Conservation (phyloP, 495 filamentous ascomycete species). For the Trichocladium uniseriatum region DNA sequence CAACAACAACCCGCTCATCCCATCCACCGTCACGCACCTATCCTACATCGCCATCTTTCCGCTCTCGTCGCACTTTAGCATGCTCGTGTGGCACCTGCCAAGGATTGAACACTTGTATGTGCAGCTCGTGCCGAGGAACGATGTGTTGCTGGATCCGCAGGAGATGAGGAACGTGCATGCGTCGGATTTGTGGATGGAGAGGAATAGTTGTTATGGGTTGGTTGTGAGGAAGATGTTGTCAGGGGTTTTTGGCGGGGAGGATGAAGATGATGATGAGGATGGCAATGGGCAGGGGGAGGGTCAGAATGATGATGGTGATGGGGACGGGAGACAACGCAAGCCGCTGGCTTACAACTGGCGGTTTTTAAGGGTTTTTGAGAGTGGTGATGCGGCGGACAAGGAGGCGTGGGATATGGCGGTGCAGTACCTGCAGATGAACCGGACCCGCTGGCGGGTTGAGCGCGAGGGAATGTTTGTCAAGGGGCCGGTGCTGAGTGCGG, state of each 20-base stretch:
- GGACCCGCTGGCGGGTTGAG: slow-evolving; percentile 30
- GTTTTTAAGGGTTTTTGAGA: slow-evolving; percentile 33
- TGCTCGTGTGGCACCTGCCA: slow-evolving; percentile 28
- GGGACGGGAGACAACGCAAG: too few relatives aligned
- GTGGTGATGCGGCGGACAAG: slow-evolving; percentile 32
- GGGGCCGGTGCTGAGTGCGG: neutral
- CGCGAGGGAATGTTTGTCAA: slow-evolving; percentile 33
- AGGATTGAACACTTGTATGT: slow-evolving; percentile 34
- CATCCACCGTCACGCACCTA: slow-evolving; percentile 30
- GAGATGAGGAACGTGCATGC: slow-evolving; percentile 33
- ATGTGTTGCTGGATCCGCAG: slow-evolving; percentile 25
- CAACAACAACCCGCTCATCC: slow-evolving; percentile 25
- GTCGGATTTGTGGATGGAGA: slow-evolving; percentile 39
- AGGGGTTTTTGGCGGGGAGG: neutral
- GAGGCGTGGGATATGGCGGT: slow-evolving; percentile 40
- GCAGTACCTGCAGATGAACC: slow-evolving; percentile 24
- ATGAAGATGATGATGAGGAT: neutral
- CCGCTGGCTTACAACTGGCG: slow-evolving; percentile 30
- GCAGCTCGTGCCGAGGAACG: slow-evolving; percentile 34
- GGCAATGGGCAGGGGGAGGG: neutral
- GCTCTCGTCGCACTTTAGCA: slow-evolving; percentile 28
- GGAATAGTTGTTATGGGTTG: slow-evolving; percentile 33
- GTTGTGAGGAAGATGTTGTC: slow-evolving; percentile 32
- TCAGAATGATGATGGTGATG: neutral
- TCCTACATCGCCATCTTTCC: slow-evolving; percentile 43